Evolutionary conservation across 2,329 filamentous ascomycete species (phyloP).

Genomic region (Neoscytalidium dimidiatum): DNA sequence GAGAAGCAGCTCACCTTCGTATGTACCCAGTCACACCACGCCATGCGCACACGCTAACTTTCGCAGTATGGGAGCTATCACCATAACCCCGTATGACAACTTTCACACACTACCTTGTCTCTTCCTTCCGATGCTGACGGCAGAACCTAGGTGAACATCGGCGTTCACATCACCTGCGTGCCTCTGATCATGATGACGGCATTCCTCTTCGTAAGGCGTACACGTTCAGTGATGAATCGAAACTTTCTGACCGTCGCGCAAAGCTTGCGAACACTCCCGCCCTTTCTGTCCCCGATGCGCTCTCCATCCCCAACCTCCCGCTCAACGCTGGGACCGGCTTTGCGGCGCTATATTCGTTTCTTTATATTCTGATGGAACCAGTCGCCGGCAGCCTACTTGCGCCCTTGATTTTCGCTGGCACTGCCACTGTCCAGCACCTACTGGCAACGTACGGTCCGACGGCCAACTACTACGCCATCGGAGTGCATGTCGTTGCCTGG

Average conservation of each 20-base stretch:
- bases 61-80: conserved; percentile 81
- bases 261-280: conserved; percentile 61
- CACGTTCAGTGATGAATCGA: not conserved
- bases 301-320: conserved; percentile 59
- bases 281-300: conserved; percentile 55
- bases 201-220: conserved; percentile 66
- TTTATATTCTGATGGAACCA: conserved; percentile 92
- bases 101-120: conserved; percentile 23
- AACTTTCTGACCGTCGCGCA: not conserved
- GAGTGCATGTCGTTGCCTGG: conserved; percentile 69
- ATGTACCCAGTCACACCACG: conserved; percentile 41
- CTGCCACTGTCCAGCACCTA: conserved; percentile 75
- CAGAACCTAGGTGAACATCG: conserved; percentile 64
- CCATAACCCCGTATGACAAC: conserved; percentile 62
- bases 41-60: not conserved
- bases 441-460: conserved; percentile 62
- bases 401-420: conserved; percentile 72
- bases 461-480: conserved; percentile 67
- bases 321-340: conserved; percentile 61
- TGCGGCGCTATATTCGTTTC: conserved; percentile 66
- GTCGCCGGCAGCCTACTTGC: conserved; percentile 81
- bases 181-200: conserved; percentile 72
- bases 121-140: conserved; percentile 25
- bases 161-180: conserved; percentile 79
- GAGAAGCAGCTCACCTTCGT: conserved; percentile 84